phyloP scores from a whole-genome alignment of 2,329 filamentous ascomycete species.

The Ascomycota sp. region DNA sequence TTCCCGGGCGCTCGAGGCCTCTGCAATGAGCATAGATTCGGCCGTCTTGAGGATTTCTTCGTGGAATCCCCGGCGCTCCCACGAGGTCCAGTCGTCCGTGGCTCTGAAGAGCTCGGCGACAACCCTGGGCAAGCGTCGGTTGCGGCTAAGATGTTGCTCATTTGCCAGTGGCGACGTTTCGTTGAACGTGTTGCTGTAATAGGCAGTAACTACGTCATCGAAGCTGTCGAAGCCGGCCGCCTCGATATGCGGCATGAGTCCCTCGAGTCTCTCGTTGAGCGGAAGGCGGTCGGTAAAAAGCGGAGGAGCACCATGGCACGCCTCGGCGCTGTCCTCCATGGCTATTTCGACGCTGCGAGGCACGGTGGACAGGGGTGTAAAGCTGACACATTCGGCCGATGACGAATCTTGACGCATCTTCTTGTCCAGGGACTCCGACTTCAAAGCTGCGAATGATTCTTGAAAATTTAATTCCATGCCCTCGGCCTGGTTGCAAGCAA shows the following conservation, averaged over 20 bases:
- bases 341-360: neutral
- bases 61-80: constrained; percentile 8
- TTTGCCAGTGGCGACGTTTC: constrained; percentile 5
- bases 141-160: constrained; percentile 9
- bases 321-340: neutral
- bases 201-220: constrained; percentile 8
- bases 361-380: neutral
- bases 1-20: constrained; percentile 1
- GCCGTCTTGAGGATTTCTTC: constrained; percentile 9
- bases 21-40: constrained; percentile 5
- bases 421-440: too few species aligned
- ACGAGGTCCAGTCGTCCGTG: constrained; percentile 5
- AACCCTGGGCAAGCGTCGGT: constrained; percentile 7
- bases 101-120: constrained; percentile 5
- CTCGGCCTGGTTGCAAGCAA: too few species aligned
- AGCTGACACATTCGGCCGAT: too few species aligned
- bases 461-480: too few species aligned
- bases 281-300: neutral
- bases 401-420: too few species aligned
- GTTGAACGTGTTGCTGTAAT: constrained; percentile 6
- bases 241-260: constrained; percentile 6
- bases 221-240: constrained; percentile 8
- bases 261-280: constrained; percentile 6
- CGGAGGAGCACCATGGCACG: neutral
- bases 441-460: too few species aligned